Conservation (phyloP, 345 rosid species). For the Leavenworthia alabamica region DNA sequence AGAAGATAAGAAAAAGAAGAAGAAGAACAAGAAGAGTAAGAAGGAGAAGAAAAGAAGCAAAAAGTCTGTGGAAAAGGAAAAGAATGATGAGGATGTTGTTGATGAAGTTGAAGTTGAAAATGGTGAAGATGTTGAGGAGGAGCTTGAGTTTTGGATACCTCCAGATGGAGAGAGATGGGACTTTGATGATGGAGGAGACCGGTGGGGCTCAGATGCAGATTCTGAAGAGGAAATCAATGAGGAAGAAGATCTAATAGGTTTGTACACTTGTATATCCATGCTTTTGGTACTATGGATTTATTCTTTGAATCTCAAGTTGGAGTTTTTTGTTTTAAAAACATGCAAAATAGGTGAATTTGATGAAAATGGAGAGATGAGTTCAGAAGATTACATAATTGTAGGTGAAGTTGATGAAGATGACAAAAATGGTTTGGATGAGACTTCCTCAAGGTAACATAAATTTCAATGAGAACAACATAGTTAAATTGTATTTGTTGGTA, state of each 20-base stretch:
- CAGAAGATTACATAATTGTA: constrained; percentile 10
- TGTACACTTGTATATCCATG: constrained; percentile 6
- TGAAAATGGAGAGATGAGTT: constrained; percentile 5
- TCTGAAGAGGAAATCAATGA: constrained; percentile 43
- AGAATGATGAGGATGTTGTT: constrained; percentile 1
- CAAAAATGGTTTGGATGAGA: constrained; percentile 8
- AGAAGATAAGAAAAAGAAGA: constrained; percentile 31
- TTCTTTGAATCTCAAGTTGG: constrained; percentile 4
- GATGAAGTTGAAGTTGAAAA: constrained; percentile 17
- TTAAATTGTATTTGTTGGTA: neutral
- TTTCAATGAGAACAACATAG: constrained; percentile 9
- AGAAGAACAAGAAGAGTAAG: constrained; percentile 36
- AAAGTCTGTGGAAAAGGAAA: neutral
- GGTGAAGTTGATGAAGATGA: constrained; percentile 23
- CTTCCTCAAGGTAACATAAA: constrained; percentile 14
- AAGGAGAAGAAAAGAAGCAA: constrained; percentile 32
- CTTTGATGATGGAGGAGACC: constrained; percentile 30
- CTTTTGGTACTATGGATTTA: neutral
- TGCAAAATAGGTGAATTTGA: constrained; percentile 16
- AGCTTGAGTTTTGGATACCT: constrained; percentile 83
- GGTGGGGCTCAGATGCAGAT: constrained; percentile 63
- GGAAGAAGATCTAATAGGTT: constrained; percentile 53
- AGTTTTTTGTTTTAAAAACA: neutral
- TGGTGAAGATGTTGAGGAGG: no score
- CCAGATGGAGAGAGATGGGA: constrained; percentile 64